A percentile compares a stretch with the other conserved stretches of the same genome.
Evolutionary conservation across 495 filamentous ascomycete species (phyloP).

Genomic region (Xylaria sp.): DNA sequence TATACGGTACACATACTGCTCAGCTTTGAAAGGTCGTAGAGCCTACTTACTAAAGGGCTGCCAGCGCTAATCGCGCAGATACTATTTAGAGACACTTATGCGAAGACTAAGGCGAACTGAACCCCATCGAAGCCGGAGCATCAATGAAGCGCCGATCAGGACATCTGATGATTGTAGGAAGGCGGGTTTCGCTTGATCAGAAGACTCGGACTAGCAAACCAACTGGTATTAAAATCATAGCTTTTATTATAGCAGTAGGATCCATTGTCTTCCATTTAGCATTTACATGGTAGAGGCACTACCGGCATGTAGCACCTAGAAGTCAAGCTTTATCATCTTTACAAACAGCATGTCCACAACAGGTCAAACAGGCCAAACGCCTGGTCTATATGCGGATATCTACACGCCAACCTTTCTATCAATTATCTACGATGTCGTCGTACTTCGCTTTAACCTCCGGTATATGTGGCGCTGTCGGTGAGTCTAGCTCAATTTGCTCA

Average conservation of each 20-base stretch:
- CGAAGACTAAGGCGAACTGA: slow-evolving; percentile 2
- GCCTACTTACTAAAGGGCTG: too few relatives aligned
- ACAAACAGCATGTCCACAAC: not conserved
- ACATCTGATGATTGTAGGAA: not conserved
- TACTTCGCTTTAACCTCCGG: slow-evolving; percentile 42
- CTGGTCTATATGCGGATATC: slow-evolving; percentile 6
- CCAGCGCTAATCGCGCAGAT: not conserved
- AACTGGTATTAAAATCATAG: not conserved
- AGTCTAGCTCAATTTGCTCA: not conserved
- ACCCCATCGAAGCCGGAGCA: not conserved
- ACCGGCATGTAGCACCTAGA: not conserved
- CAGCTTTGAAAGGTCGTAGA: not conserved
- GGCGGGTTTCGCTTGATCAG: not conserved
- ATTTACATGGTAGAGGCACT: not conserved
- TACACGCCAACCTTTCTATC: slow-evolving; percentile 31
- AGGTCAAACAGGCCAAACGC: not conserved
- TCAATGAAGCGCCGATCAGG: not conserved
- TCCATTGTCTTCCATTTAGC: not conserved
- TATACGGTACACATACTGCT: not conserved
- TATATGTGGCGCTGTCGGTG: slow-evolving; percentile 28
- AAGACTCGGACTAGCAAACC: not conserved
- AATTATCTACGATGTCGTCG: slow-evolving; percentile 42
- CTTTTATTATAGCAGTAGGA: not conserved
- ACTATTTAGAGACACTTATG: not conserved
- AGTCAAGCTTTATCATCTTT: not conserved